A percentile compares a stretch with the other conserved stretches of the same genome.
phyloP scores from a whole-genome alignment of 495 filamentous ascomycete species.

The Neurospora terricola region DNA sequence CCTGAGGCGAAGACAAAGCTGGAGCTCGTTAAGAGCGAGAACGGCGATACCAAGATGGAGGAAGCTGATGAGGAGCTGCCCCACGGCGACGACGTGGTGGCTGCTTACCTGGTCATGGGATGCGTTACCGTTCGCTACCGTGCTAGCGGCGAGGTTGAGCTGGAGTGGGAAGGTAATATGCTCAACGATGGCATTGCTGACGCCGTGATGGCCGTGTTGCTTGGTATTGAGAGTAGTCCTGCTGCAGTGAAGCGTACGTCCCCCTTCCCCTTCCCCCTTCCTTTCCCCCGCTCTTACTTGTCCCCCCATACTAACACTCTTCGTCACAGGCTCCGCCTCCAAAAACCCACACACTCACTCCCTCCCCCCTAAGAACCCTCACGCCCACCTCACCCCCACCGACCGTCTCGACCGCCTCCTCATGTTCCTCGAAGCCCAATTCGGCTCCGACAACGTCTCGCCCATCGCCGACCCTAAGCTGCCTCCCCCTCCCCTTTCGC shows the following conservation, averaged over 20 bases:
- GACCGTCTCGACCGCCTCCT: constrained; percentile 75
- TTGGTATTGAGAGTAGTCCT: constrained; percentile 83
- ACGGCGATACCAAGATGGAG: constrained; percentile 42
- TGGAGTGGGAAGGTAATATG: constrained; percentile 97
- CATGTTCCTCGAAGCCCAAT: constrained; percentile 96
- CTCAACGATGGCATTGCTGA: constrained; percentile 96
- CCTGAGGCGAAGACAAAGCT: constrained; percentile 32
- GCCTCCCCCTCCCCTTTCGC: constrained; percentile 15
- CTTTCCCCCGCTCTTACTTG: too few species aligned
- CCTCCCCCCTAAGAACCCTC: constrained; percentile 51
- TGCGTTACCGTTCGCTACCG: constrained; percentile 68
- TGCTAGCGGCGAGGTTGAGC: constrained; percentile 64
- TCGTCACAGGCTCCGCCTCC: constrained; percentile 42
- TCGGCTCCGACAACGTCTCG: constrained; percentile 63
- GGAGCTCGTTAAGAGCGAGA: constrained; percentile 35
- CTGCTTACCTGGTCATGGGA: constrained; percentile 79
- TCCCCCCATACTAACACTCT: too few species aligned
- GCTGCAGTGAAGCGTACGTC: constrained; percentile 84
- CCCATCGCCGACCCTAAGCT: constrained; percentile 64
- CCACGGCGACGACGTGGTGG: constrained; percentile 28
- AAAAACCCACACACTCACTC: constrained; percentile 50
- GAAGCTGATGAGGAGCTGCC: constrained; percentile 48
- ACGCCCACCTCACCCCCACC: constrained; percentile 55
- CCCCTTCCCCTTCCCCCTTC: not conserved
- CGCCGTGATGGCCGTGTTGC: constrained; percentile 81